Percentiles rank a stretch among this genome's conserved stretches.
phyloP scores from a whole-genome alignment of 2,329 filamentous ascomycete genomes.

The Hypomyces perniciosus region DNA sequence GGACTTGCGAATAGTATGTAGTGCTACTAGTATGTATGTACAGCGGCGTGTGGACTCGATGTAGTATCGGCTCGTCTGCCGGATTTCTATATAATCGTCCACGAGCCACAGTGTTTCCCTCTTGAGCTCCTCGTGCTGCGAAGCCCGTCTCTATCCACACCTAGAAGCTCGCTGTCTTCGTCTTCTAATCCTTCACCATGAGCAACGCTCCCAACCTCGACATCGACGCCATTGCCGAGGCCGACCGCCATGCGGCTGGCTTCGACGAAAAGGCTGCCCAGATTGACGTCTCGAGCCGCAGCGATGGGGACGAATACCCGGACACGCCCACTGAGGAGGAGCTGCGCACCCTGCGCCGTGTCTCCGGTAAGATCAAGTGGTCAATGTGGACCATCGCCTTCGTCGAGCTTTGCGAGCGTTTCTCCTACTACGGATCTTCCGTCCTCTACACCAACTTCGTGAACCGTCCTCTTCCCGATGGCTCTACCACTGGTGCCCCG shows the following conservation, averaged over 20 bases:
- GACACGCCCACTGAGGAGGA: conserved; percentile 56
- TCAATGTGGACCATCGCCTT: conserved; percentile 64
- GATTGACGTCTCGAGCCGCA: conserved; percentile 14
- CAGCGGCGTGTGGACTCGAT: too few relatives aligned
- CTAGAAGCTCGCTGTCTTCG: neutral
- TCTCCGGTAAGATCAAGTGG: conserved; percentile 60
- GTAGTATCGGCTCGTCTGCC: too few relatives aligned
- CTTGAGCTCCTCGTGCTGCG: conserved; percentile 7
- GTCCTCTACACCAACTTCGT: conserved; percentile 65
- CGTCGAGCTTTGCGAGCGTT: conserved; percentile 69
- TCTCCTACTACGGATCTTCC: conserved; percentile 69
- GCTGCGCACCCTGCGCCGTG: conserved; percentile 52
- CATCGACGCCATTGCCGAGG: conserved; percentile 30
- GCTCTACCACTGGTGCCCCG: conserved; percentile 48
- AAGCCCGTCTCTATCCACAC: conserved; percentile 5
- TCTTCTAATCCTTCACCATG: conserved; percentile 21
- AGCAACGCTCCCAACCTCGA: conserved; percentile 30
- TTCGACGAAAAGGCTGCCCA: conserved; percentile 19
- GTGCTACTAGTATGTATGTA: too few relatives aligned
- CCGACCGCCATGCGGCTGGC: conserved; percentile 22
- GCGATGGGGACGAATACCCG: conserved; percentile 27
- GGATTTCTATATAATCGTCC: conserved; percentile 9
- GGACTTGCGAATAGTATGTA: too few relatives aligned
- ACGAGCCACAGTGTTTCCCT: neutral
- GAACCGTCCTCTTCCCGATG: conserved; percentile 46